A percentile compares a stretch with the other conserved stretches of the same genome.
These are phyloP conservation scores for Miscanthus lutarioriparius DNA, from an alignment of 176 grass and related monocot species.

Conservation along the genomic window DNA sequence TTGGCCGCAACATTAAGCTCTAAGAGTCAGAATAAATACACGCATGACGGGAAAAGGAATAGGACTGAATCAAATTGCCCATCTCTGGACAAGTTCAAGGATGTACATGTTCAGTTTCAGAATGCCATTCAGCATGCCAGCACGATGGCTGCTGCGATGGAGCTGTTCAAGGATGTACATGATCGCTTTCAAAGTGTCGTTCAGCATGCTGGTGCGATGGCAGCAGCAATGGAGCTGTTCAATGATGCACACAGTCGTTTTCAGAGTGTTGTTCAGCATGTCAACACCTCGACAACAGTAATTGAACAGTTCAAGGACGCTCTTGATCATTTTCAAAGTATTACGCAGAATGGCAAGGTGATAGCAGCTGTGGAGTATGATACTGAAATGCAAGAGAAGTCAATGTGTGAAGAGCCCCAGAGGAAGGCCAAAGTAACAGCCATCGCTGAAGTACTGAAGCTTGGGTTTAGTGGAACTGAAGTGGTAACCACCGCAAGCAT, in stretches of 20 bases:
- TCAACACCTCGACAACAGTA: not conserved
- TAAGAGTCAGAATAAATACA: slow-evolving; percentile 23
- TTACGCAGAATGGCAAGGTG: not conserved
- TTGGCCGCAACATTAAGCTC: slow-evolving; percentile 20
- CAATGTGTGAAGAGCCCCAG: slow-evolving; percentile 27
- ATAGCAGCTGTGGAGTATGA: slow-evolving; percentile 10
- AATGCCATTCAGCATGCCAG: slow-evolving; percentile 10
- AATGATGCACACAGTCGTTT: slow-evolving; percentile 34
- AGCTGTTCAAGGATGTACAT: slow-evolving; percentile 43
- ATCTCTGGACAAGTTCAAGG: slow-evolving; percentile 20
- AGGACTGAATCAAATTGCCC: slow-evolving; percentile 18
- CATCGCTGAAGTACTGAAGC: slow-evolving; percentile 44
- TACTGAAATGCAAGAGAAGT: slow-evolving; percentile 29
- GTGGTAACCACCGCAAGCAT: slow-evolving; percentile 42
- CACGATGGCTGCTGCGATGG: slow-evolving; percentile 39
- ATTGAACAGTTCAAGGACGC: slow-evolving; percentile 45
- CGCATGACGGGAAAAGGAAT: slow-evolving; percentile 21
- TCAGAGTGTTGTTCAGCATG: slow-evolving; percentile 26
- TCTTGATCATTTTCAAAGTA: slow-evolving; percentile 30
- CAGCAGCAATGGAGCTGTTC: slow-evolving; percentile 41
- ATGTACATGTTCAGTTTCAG: slow-evolving; percentile 34
- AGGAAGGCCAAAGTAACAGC: slow-evolving; percentile 48
- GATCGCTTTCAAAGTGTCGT: slow-evolving; percentile 34
- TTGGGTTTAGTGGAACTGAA: slow-evolving; percentile 43
- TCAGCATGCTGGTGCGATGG: slow-evolving; percentile 41